phyloP scores from a whole-genome alignment of 2,329 filamentous ascomycete genomes.

The Penicillium sp. region DNA sequence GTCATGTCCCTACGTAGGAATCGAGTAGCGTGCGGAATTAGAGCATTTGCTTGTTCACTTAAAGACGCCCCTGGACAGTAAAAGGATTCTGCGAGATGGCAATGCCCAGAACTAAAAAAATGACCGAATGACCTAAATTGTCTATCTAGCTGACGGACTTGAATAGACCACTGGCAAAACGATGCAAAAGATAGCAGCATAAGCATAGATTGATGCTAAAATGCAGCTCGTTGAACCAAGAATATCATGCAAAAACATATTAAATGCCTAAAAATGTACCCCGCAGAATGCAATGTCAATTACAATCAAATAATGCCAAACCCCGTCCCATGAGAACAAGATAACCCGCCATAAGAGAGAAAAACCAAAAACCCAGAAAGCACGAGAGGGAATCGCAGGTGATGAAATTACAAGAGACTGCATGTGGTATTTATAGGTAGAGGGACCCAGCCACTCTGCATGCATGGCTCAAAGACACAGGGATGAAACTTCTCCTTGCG shows the following conservation, averaged over 20 bases:
- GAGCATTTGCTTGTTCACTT: too few species aligned
- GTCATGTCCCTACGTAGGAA: too few species aligned
- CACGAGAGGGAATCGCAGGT: not conserved
- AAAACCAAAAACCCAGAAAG: slow-evolving; percentile 1
- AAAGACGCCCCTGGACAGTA: too few species aligned
- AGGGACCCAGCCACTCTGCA: slow-evolving; percentile 22
- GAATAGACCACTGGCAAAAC: too few species aligned
- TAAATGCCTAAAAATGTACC: slow-evolving; percentile 13
- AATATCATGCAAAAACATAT: slow-evolving; percentile 7
- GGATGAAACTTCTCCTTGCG: not conserved
- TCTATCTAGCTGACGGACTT: too few species aligned
- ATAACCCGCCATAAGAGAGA: not conserved
- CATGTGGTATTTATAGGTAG: slow-evolving; percentile 10
- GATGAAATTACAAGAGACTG: slow-evolving; percentile 1
- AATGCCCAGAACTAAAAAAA: too few species aligned
- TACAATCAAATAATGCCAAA: slow-evolving; percentile 13
- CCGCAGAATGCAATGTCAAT: slow-evolving; percentile 21
- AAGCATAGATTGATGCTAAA: not conserved
- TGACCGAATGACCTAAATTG: too few species aligned
- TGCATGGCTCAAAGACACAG: slow-evolving; percentile 4
- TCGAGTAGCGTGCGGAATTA: too few species aligned
- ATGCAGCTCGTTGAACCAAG: not conserved
- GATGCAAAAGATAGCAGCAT: too few species aligned
- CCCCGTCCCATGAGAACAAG: slow-evolving; percentile 1
- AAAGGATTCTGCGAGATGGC: too few species aligned